Base-by-base conservation (phyloP, 2,329 filamentous ascomycete species). In the Hymenoscyphus fructigenus region DNA sequence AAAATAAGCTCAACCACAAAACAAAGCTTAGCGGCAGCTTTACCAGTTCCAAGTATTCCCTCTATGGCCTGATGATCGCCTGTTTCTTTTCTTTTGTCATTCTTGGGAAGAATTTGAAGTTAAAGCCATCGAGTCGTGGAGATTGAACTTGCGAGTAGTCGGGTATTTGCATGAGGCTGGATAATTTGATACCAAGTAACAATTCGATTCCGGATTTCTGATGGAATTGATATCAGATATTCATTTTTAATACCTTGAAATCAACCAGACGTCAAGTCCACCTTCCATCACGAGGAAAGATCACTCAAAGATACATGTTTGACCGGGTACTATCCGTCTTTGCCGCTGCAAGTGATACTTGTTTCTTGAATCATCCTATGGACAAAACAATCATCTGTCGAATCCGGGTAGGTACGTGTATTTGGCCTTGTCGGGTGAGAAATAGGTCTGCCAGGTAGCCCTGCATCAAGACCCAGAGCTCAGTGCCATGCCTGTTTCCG, bases 331-430 rank as follows among this genome's bases (percentile, higher is more conserved):
- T 20, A 20, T 47, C n/a, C 41, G 41, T 47, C 17, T 5, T n/a
- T n/a, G 41, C 41, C 41, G 41, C 41, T 47, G 41, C 17, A 20
- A 47, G 20, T 58, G 38, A 57, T 61, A 28, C 20, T 65, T 63
- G 60, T 57, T 67, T 66, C 61, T 65, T 63, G 7, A 32, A 20
- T 58, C 23, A 23, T 44, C 57, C 41, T 53, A 14, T 20, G 38
- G 20, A 47, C 44, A 63, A 61, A 47, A 61, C 57, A 61, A 63
- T 60, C 59, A 62, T 59, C 29, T 65, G 58, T 67, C 64, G 63
- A n/a, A 60, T 65, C 59, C 61, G 66, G 62, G 62, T 64, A 68
- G 59, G 29, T 58, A 66, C 63, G 59, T 68, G 66, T 38, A 17
- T 53, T 62, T 56, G 26, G 57, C 20, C 34, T 36, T 36, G 12